phyloP scores from a whole-genome alignment of 1,139 yeast species.

The Taphrina flavorubra region DNA sequence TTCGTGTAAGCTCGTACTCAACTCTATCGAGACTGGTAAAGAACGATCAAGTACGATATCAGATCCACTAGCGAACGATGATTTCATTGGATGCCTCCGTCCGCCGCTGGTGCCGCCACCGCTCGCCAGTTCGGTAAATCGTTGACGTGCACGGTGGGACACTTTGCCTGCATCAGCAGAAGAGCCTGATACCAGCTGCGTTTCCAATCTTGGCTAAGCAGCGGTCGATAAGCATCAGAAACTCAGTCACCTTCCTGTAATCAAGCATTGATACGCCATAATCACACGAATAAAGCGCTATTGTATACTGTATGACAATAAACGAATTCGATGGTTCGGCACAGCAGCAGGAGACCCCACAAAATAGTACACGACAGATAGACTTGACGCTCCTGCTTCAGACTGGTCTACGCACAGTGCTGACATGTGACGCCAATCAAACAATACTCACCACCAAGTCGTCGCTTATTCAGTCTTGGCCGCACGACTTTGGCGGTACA shows the following conservation, averaged over 20 bases:
- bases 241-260: too few species aligned
- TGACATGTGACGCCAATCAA: neutral
- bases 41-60: neutral
- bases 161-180: too few species aligned
- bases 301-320: neutral
- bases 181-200: too few species aligned
- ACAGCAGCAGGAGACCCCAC: neutral
- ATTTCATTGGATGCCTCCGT: constrained; percentile 1
- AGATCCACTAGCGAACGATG: neutral
- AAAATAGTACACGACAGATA: neutral
- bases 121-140: neutral
- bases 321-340: neutral
- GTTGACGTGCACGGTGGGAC: neutral
- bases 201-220: too few species aligned
- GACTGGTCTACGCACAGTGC: constrained; percentile 4
- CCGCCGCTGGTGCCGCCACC: constrained; percentile 1
- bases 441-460: neutral
- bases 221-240: too few species aligned
- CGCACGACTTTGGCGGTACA: constrained; percentile 7
- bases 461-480: constrained; percentile 9
- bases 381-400: constrained; percentile 12
- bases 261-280: too few species aligned
- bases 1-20: neutral
- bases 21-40: neutral
- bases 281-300: neutral